phyloP scores from a whole-genome alignment of 305 asterid genomes.

The Fraxinus velutina region DNA sequence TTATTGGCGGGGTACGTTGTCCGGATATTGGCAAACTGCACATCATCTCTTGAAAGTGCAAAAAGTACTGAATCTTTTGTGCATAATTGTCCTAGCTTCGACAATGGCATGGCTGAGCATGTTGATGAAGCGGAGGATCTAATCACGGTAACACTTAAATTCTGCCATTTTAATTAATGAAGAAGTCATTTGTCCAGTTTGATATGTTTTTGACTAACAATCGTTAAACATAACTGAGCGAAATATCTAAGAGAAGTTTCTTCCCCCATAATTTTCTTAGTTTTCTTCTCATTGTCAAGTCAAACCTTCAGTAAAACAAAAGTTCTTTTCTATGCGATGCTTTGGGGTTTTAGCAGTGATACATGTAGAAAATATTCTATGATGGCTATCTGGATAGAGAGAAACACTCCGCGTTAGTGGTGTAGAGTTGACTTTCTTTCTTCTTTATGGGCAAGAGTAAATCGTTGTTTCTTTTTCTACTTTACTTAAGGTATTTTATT shows the following conservation, averaged over 20 bases:
- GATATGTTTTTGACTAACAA: background rate
- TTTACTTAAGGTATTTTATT: background rate
- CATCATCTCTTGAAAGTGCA: conserved; percentile 42
- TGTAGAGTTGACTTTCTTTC: background rate
- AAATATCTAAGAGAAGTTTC: background rate
- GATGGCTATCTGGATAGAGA: background rate
- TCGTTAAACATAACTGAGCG: background rate
- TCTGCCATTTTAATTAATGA: conserved; percentile 12
- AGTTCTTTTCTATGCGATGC: background rate
- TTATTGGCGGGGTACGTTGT: conserved; percentile 65
- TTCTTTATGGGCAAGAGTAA: background rate
- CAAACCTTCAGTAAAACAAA: background rate
- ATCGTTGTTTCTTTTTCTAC: background rate
- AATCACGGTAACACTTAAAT: conserved; percentile 47
- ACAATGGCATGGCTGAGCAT: conserved; percentile 31
- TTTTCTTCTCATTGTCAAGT: background rate
- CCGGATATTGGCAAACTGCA: conserved; percentile 67
- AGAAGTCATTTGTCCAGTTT: background rate
- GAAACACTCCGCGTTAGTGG: background rate
- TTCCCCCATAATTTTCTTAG: background rate
- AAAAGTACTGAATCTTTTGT: conserved; percentile 32
- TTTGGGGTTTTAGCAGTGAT: background rate
- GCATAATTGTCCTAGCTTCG: conserved; percentile 25
- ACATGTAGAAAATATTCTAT: background rate
- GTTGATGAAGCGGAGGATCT: conserved; percentile 39